A percentile compares a stretch with the other conserved stretches of the same genome.
Evolutionary conservation across 2,329 filamentous ascomycete genomes (phyloP).

Genomic region (Ceratocystis harringtonii): DNA sequence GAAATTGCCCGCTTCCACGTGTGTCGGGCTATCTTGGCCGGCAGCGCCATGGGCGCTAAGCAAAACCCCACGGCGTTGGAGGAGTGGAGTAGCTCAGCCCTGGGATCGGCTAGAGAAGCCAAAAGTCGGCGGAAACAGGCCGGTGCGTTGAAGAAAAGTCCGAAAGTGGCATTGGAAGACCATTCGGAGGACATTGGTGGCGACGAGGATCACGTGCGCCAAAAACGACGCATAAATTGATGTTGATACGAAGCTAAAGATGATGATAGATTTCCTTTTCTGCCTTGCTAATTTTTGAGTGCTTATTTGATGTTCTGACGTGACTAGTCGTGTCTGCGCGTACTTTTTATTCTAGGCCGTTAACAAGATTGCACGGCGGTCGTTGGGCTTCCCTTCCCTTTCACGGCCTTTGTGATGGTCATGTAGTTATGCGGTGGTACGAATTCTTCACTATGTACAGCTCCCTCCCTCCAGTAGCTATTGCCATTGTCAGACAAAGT

Average conservation of each 20-base stretch:
- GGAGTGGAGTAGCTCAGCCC: conserved; percentile 27
- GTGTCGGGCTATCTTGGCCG: conserved; percentile 32
- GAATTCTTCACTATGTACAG: neutral
- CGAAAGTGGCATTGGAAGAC: neutral
- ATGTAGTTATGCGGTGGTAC: neutral
- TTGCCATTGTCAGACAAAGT: conserved; percentile 34
- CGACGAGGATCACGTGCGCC: neutral
- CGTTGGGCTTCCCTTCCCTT: neutral
- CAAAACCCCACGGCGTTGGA: conserved; percentile 29
- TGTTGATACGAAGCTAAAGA: neutral
- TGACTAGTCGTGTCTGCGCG: neutral
- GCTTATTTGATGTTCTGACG: neutral
- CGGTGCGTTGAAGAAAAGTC: neutral
- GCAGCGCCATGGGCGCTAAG: conserved; percentile 24
- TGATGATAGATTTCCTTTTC: neutral
- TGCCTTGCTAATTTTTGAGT: conserved; percentile 1
- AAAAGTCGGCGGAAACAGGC: neutral
- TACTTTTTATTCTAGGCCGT: neutral
- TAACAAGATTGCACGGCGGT: neutral
- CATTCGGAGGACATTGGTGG: neutral
- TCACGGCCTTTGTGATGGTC: neutral
- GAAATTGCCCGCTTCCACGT: conserved; percentile 26
- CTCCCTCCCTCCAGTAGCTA: neutral
- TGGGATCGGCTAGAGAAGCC: neutral
- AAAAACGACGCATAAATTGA: neutral